A percentile compares a stretch with the other conserved stretches of the same genome.
Conservation (phyloP, 164 flowering plant species). For the Berberis thunbergii region DNA sequence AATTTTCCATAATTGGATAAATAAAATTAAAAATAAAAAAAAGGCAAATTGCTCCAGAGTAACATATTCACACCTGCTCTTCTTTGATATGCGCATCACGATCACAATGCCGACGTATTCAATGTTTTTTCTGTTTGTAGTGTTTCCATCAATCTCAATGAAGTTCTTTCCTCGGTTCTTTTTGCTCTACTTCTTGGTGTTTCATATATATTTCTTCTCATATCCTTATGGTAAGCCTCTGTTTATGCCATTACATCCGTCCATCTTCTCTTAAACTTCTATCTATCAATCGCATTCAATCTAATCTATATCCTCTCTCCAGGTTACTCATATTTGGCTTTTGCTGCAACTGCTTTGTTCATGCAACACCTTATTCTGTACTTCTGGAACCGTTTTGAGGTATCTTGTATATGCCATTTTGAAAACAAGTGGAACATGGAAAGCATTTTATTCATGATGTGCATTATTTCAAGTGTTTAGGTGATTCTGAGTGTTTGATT, state of each 20-base stretch:
- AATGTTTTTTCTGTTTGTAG: conserved; percentile 19
- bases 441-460: no score
- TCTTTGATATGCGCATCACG: no score
- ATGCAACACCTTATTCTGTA: conserved; percentile 92
- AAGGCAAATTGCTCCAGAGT: no score
- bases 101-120: not conserved
- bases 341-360: conserved; percentile 80
- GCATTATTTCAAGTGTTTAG: no score
- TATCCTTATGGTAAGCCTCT: conserved; percentile 72
- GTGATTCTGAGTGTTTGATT: no score
- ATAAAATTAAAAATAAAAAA: no score
- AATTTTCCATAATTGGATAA: no score
- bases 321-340: conserved; percentile 96
- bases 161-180: conserved; percentile 99
- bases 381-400: conserved; percentile 99
- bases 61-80: no score
- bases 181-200: conserved; percentile 90
- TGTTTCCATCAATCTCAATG: conserved; percentile 90
- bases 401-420: conserved; percentile 12
- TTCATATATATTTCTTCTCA: conserved; percentile 95
- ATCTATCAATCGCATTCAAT: not conserved
- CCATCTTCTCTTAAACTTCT: not conserved
- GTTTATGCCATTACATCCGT: not conserved
- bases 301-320: conserved; percentile 1
- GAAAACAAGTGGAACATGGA: not conserved